Base-by-base conservation (phyloP, 1,284 basidiomycete species). In the Xerocomus alliaceus region DNA sequence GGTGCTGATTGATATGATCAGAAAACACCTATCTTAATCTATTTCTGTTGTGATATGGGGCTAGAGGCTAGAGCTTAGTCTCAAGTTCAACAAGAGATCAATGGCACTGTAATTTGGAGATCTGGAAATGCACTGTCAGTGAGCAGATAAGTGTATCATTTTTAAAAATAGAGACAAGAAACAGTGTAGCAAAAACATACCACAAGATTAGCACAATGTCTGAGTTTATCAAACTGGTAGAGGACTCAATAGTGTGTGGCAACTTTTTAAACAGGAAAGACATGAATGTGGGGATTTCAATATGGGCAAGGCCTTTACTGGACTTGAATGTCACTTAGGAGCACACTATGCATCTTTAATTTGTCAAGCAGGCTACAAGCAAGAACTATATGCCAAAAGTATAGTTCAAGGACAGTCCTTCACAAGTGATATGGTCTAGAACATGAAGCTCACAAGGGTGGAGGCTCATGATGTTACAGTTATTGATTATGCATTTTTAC, bases 401-500 rank as follows among this genome's bases (percentile, higher is more conserved):
- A 6, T 10, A 41, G 34, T 28, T 51, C 32, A 2, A 24, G 34
- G 9, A 26, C 1, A 2, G 1, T 12, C 9, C 18, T 4, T 41
- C 22, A 1, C 4, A 15, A 18, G 22, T 9, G 5, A 32, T 54
- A 7, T 17, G 6, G 1, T 32, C 41, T 5, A 11, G 3, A 11
- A 63, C 46, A 0, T 66, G 64, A 56, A 61, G 0, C 1, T 67
- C 39, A 0, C 56, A 54, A n/a, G 65, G 59, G 3, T 66, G 61
- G 65, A 44, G 58, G 2, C 26, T 61, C n/a, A n/a, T n/a, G n/a
- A n/a, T n/a, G n/a, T n/a, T n/a, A n/a, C n/a, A n/a, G n/a, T n/a
- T n/a, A n/a, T n/a, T n/a, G n/a, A n/a, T n/a, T n/a, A n/a, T n/a
- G n/a, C n/a, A n/a, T n/a, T n/a, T n/a, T n/a, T n/a, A n/a, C n/a